Evolutionary conservation across 139 green algal species (phyloP).

Genomic region (Picochlorum sp.): DNA sequence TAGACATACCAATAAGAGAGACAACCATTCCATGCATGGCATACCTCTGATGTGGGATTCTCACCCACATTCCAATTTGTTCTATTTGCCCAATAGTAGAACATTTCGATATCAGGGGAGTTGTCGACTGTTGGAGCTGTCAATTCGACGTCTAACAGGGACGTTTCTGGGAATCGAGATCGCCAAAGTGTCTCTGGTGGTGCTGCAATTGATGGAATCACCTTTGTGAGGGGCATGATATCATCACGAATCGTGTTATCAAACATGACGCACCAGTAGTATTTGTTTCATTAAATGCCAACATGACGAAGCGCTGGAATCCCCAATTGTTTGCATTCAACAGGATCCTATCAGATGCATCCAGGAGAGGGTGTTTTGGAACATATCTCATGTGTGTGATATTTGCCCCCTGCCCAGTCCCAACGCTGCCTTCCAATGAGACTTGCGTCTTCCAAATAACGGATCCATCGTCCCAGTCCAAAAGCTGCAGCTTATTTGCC

Average conservation of each 20-base stretch:
- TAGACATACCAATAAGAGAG: too few relatives aligned
- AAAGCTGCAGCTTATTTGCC: background rate
- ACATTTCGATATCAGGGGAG: background rate
- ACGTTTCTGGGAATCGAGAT: conserved; percentile 5
- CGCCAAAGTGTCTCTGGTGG: conserved; percentile 1
- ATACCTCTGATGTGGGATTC: background rate
- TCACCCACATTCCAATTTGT: conserved; percentile 10
- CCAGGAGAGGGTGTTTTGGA: background rate
- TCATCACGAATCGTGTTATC: background rate
- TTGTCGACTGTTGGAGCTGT: background rate
- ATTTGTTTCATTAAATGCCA: background rate
- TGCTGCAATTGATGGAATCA: background rate
- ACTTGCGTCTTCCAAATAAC: conserved; percentile 1
- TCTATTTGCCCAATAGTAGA: conserved; percentile 8
- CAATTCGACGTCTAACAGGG: background rate
- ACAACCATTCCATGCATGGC: too few relatives aligned
- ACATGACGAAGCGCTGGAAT: conserved; percentile 3
- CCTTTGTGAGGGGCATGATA: background rate
- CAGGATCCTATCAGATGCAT: background rate
- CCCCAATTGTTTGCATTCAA: conserved; percentile 13
- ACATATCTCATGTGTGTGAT: conserved; percentile 8
- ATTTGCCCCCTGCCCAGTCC: conserved; percentile 7
- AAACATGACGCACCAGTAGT: background rate
- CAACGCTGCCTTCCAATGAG: conserved; percentile 10
- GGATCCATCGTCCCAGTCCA: conserved; percentile 1